These are phyloP conservation scores for Simmondsia chinensis DNA, from an alignment of 148 eudicot species.

Conservation along the genomic window DNA sequence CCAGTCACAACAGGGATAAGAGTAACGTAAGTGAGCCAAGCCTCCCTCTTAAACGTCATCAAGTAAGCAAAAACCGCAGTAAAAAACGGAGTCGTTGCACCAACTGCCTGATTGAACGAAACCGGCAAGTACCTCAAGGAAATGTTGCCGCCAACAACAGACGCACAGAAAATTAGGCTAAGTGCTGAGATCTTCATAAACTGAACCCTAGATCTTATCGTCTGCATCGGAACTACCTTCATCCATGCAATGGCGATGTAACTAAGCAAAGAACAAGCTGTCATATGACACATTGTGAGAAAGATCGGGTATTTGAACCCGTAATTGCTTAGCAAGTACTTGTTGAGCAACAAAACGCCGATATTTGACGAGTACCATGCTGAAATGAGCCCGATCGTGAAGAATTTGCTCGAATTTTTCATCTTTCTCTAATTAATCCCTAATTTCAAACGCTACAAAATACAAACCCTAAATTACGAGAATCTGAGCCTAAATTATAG, in stretches of 20 bases:
- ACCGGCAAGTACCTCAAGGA: conserved; percentile 73
- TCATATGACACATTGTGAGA: conserved; percentile 90
- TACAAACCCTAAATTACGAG: conserved; percentile 19
- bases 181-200: conserved; percentile 66
- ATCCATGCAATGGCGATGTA: conserved; percentile 86
- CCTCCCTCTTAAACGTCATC: conserved; percentile 80
- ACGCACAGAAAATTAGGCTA: conserved; percentile 62
- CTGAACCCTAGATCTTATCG: conserved; percentile 65
- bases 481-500: no score
- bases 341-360: conserved; percentile 69
- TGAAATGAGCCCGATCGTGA: conserved; percentile 65
- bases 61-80: conserved; percentile 86
- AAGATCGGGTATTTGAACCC: conserved; percentile 87
- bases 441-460: no score
- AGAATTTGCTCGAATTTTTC: conserved; percentile 44
- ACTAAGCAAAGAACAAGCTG: conserved; percentile 71
- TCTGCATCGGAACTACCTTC: conserved; percentile 84
- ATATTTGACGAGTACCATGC: conserved; percentile 85
- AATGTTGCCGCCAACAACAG: conserved; percentile 75
- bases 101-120: conserved; percentile 83
- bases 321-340: conserved; percentile 67
- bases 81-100: conserved; percentile 86
- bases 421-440: conserved; percentile 1
- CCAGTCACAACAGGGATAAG: conserved; percentile 88
- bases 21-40: conserved; percentile 71